These are phyloP conservation scores for Plenodomus lindquistii DNA, from an alignment of 2,329 filamentous ascomycete species.

Conservation along the genomic window DNA sequence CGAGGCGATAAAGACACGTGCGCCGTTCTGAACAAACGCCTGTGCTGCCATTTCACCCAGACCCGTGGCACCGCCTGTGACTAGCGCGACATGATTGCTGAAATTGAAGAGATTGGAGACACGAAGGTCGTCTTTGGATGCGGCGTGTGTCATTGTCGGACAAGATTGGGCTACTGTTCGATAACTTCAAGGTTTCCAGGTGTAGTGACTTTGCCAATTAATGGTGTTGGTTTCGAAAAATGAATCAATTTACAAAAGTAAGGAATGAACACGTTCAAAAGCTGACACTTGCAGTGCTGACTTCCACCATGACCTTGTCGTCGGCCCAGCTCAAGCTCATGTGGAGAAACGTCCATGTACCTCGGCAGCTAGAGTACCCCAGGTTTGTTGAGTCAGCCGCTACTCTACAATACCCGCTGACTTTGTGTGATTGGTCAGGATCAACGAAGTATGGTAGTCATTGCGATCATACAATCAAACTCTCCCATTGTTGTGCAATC, in stretches of 20 bases:
- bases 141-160: conserved; percentile 33
- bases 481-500: too few species aligned
- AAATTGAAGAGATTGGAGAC: conserved; percentile 43
- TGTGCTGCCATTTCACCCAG: conserved; percentile 61
- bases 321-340: neutral
- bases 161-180: too few species aligned
- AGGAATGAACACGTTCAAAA: too few species aligned
- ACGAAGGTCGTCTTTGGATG: conserved; percentile 38
- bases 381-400: too few species aligned
- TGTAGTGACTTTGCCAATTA: too few species aligned
- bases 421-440: too few species aligned
- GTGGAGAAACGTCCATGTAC: neutral
- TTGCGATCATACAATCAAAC: too few species aligned
- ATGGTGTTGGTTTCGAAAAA: too few species aligned
- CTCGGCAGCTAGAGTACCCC: neutral
- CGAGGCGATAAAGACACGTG: conserved; percentile 58
- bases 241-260: too few species aligned
- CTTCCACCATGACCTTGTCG: neutral
- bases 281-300: neutral
- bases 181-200: too few species aligned
- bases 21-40: conserved; percentile 57
- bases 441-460: too few species aligned
- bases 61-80: conserved; percentile 57
- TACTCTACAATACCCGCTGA: too few species aligned
- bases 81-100: conserved; percentile 49